Evolutionary conservation across 2,329 filamentous ascomycete genomes (phyloP).

Genomic region (Nemania diffusa): DNA sequence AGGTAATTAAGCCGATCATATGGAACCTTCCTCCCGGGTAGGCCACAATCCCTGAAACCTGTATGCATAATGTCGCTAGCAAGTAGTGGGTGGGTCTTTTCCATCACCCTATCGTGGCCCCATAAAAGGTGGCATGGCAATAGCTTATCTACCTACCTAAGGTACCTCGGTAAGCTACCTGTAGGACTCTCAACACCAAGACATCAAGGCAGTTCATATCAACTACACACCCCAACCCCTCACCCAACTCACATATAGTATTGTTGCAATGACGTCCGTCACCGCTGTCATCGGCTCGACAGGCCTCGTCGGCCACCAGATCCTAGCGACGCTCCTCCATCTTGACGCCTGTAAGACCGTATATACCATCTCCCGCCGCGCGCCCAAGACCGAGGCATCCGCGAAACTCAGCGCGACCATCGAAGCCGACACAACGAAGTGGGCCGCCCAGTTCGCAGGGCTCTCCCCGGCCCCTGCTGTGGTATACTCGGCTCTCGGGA

Average conservation of each 20-base stretch:
- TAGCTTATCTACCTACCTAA: background rate
- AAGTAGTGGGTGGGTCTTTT: background rate
- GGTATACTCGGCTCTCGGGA: constrained; percentile 83
- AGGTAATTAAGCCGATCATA: background rate
- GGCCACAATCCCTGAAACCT: background rate
- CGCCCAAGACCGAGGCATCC: constrained; percentile 61
- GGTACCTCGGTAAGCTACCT: no score
- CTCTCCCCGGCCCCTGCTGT: constrained; percentile 67
- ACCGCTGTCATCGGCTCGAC: constrained; percentile 70
- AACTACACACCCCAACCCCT: background rate
- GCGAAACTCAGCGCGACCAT: constrained; percentile 74
- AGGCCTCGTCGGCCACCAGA: constrained; percentile 76
- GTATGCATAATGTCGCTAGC: background rate
- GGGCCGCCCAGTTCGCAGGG: constrained; percentile 69
- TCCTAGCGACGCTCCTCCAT: constrained; percentile 73
- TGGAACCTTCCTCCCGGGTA: background rate
- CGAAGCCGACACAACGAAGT: constrained; percentile 74
- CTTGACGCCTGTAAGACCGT: constrained; percentile 64
- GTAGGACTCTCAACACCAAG: background rate
- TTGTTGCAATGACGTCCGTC: constrained; percentile 49
- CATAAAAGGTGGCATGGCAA: background rate
- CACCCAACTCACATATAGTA: no score
- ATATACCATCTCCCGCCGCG: constrained; percentile 73
- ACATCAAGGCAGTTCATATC: background rate
- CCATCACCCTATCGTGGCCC: background rate